Evolutionary conservation across 768 basidiomycete species (phyloP).

Genomic region (Daedaleopsis nitida): DNA sequence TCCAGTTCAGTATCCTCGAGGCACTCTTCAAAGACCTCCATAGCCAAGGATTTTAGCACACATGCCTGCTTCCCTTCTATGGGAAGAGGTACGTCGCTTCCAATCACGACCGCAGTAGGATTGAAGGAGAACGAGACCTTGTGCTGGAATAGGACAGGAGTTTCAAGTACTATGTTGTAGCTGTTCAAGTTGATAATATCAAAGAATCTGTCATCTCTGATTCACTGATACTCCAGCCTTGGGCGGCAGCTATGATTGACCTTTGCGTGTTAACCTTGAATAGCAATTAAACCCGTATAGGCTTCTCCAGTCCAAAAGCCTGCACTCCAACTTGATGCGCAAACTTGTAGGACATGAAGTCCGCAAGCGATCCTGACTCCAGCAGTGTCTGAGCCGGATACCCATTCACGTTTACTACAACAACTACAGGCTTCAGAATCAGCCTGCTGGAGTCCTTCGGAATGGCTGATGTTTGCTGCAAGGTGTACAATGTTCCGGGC

Average conservation of each 20-base stretch:
- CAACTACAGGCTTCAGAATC: slow-evolving; percentile 36
- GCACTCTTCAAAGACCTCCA: slow-evolving; percentile 16
- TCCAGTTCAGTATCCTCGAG: slow-evolving; percentile 31
- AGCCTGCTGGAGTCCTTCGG: slow-evolving; percentile 17
- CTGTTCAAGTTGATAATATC: slow-evolving; percentile 30
- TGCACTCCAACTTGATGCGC: slow-evolving; percentile 39
- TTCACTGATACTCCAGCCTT: slow-evolving; percentile 36
- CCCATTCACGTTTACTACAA: slow-evolving; percentile 36
- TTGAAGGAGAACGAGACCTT: slow-evolving; percentile 24
- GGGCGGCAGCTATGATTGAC: slow-evolving; percentile 33
- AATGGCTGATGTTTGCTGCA: slow-evolving; percentile 18
- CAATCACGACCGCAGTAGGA: slow-evolving; percentile 22
- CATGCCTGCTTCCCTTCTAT: slow-evolving; percentile 16
- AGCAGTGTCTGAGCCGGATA: slow-evolving; percentile 36
- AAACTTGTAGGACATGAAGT: slow-evolving; percentile 41
- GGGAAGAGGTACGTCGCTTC: slow-evolving; percentile 10
- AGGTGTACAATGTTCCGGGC: background rate
- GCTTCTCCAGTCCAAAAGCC: slow-evolving; percentile 29
- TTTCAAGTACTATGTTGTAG: slow-evolving; percentile 35
- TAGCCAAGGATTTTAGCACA: slow-evolving; percentile 18
- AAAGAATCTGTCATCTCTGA: slow-evolving; percentile 29
- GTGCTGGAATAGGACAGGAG: slow-evolving; percentile 33
- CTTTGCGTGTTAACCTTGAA: slow-evolving; percentile 42
- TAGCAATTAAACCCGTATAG: slow-evolving; percentile 38
- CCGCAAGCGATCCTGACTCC: slow-evolving; percentile 42